A percentile compares a stretch with the other conserved stretches of the same genome.
Conservation (phyloP, 352 stramenopile genomes). For the Globisporangium okanoganense region DNA sequence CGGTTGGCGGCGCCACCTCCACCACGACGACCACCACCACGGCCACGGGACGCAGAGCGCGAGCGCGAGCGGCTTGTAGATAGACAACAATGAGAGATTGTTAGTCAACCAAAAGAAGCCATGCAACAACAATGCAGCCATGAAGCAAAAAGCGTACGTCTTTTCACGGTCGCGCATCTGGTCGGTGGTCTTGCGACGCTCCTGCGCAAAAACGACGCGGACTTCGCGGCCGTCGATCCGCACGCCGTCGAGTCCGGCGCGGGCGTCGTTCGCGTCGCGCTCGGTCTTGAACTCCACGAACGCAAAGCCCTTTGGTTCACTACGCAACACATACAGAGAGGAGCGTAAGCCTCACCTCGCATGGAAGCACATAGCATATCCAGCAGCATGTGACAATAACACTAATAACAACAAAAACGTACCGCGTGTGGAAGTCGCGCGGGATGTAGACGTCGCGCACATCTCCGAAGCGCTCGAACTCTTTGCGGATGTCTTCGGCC, state of each 20-base stretch:
- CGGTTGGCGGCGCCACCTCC: conserved; percentile 17
- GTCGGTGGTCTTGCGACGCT: conserved; percentile 93
- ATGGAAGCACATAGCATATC: background rate
- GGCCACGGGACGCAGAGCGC: conserved; percentile 20
- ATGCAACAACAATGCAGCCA: conserved; percentile 4
- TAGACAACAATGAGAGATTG: background rate
- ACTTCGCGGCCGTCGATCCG: conserved; percentile 91
- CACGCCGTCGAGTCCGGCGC: conserved; percentile 89
- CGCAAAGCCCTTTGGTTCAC: conserved; percentile 93
- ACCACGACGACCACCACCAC: conserved; percentile 20
- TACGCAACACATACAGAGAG: conserved; percentile 15
- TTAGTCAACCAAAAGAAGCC: background rate
- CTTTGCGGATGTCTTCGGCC: conserved; percentile 87
- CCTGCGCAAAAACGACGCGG: conserved; percentile 95
- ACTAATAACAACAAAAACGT: conserved; percentile 16
- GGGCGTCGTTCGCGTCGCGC: conserved; percentile 88
- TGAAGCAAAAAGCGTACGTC: background rate
- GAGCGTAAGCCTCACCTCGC: background rate
- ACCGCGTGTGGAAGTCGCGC: conserved; percentile 92
- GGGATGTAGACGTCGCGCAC: conserved; percentile 96
- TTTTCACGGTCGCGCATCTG: conserved; percentile 91
- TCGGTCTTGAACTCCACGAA: conserved; percentile 95
- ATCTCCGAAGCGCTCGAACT: conserved; percentile 93
- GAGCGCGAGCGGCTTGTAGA: conserved; percentile 32
- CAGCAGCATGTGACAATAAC: too few relatives aligned